These are phyloP conservation scores for Coemansia sp. DNA, from an alignment of 192 early-diverging fungal species.

Conservation along the genomic window DNA sequence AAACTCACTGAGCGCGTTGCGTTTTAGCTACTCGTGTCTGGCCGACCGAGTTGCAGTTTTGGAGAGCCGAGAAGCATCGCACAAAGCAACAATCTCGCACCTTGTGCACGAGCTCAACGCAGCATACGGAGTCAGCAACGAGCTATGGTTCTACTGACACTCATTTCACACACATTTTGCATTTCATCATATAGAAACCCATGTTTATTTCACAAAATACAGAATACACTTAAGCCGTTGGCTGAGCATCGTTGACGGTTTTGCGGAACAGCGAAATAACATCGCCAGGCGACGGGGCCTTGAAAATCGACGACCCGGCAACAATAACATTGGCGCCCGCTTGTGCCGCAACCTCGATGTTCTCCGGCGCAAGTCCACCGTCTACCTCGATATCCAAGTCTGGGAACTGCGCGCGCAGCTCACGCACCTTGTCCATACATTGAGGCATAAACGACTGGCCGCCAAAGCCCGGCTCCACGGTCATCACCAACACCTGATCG, in stretches of 20 bases:
- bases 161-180: too few species aligned
- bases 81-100: conserved; percentile 11
- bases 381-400: conserved; percentile 93
- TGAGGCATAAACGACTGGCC: conserved; percentile 91
- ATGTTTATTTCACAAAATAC: not conserved
- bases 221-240: not conserved
- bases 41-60: not conserved
- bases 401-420: conserved; percentile 74
- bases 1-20: not conserved
- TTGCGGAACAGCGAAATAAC: conserved; percentile 65
- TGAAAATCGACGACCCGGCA: conserved; percentile 89
- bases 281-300: conserved; percentile 65
- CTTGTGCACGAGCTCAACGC: conserved; percentile 10
- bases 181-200: too few species aligned
- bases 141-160: not conserved
- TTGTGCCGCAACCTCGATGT: conserved; percentile 79
- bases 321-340: conserved; percentile 99
- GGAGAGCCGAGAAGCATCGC: not conserved
- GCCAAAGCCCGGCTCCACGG: conserved; percentile 96
- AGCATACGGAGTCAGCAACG: not conserved
- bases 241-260: conserved; percentile 29
- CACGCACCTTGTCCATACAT: conserved; percentile 79
- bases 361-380: conserved; percentile 82
- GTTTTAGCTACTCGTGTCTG: not conserved
- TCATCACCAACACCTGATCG: conserved; percentile 95